A percentile compares a stretch with the other conserved stretches of the same genome.
These are phyloP conservation scores for Phytophthora litchii DNA, from an alignment of 352 stramenopile genomes.

Conservation along the genomic window DNA sequence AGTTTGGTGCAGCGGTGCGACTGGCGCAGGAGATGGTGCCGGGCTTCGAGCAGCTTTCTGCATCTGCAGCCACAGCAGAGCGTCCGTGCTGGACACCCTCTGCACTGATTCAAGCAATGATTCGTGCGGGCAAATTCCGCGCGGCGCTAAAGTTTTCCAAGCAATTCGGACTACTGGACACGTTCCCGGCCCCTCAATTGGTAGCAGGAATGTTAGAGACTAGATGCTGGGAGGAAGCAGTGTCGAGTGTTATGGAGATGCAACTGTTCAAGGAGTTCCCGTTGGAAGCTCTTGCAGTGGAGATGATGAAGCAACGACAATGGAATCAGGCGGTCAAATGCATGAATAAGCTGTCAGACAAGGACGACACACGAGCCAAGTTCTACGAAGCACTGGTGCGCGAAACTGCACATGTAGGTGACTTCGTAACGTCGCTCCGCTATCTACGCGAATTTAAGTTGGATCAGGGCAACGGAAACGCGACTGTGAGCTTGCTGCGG, in stretches of 20 bases:
- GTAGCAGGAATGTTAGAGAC: conserved; percentile 75
- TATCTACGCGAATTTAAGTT: conserved; percentile 87
- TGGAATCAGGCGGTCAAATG: conserved; percentile 79
- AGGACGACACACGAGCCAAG: conserved; percentile 39
- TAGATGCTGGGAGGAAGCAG: conserved; percentile 68
- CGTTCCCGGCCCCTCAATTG: conserved; percentile 67
- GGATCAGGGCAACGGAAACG: conserved; percentile 42
- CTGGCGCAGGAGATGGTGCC: conserved; percentile 83
- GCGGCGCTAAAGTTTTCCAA: conserved; percentile 81
- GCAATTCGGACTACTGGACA: conserved; percentile 77
- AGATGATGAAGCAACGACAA: conserved; percentile 73
- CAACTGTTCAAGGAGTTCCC: conserved; percentile 75
- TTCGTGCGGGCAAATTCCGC: conserved; percentile 72
- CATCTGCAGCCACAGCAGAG: conserved; percentile 20
- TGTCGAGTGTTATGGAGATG: conserved; percentile 79
- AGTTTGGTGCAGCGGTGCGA: conserved; percentile 75
- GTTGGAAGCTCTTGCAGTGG: conserved; percentile 61
- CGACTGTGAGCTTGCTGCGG: conserved; percentile 46
- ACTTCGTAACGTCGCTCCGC: conserved; percentile 70
- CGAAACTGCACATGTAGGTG: conserved; percentile 57
- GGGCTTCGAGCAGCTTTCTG: conserved; percentile 61
- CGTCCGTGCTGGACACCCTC: conserved; percentile 73
- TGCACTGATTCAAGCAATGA: conserved; percentile 86
- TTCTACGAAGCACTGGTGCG: conserved; percentile 66
- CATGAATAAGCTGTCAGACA: conserved; percentile 75